A percentile compares a stretch with the other conserved stretches of the same genome.
Evolutionary conservation across 192 early-diverging fungal species (phyloP).

Genomic region (Bifiguratus adelaidae): DNA sequence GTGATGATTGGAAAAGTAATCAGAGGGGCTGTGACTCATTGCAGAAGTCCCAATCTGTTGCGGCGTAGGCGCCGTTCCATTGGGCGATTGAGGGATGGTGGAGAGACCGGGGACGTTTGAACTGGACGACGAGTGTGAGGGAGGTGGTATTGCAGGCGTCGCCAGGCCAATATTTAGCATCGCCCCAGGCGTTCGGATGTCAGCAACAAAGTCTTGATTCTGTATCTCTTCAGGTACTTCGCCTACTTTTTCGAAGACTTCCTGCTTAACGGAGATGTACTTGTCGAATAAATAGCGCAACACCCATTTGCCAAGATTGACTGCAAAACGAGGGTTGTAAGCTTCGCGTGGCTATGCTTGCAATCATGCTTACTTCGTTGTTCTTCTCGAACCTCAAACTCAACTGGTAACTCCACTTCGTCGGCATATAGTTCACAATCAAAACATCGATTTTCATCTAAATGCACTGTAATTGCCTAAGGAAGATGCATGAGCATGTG

Average conservation of each 20-base stretch:
- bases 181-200: too few relatives aligned
- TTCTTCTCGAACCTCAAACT: constrained; percentile 50
- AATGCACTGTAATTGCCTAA: constrained; percentile 71
- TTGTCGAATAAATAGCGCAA: constrained; percentile 62
- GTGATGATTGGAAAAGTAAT: constrained; percentile 19
- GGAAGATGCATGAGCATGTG: not conserved
- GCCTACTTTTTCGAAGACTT: not conserved
- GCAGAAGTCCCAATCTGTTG: too few relatives aligned
- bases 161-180: too few relatives aligned
- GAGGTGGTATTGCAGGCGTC: too few relatives aligned
- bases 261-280: constrained; percentile 27
- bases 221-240: not conserved
- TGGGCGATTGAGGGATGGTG: too few relatives aligned
- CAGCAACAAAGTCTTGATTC: too few relatives aligned
- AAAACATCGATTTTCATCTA: constrained; percentile 71
- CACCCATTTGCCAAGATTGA: constrained; percentile 79
- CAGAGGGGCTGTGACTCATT: too few relatives aligned
- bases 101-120: too few relatives aligned
- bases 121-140: too few relatives aligned
- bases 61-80: too few relatives aligned
- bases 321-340: constrained; percentile 17
- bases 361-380: constrained; percentile 42
- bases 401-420: constrained; percentile 42
- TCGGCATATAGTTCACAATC: constrained; percentile 90
- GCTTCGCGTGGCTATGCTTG: not conserved